These are phyloP conservation scores for Alternaria arbusti DNA, from an alignment of 2,329 filamentous ascomycete species.

Conservation along the genomic window DNA sequence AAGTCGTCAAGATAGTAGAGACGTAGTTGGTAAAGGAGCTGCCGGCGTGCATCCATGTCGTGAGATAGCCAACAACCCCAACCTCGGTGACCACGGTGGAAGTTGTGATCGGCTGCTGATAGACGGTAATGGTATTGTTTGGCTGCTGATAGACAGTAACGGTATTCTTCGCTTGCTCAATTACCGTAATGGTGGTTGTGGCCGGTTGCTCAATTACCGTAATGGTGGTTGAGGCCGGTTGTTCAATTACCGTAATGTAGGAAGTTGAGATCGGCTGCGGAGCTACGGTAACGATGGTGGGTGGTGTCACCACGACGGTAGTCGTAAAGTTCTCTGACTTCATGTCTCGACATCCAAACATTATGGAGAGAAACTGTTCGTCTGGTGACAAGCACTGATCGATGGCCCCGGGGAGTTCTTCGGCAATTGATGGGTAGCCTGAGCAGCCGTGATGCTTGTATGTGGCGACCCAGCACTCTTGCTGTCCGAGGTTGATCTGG, in stretches of 20 bases:
- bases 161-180: too few species aligned
- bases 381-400: constrained; percentile 7
- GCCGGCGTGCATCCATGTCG: not conserved
- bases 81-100: not conserved
- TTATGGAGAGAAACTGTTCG: constrained; percentile 15
- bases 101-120: not conserved
- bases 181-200: too few species aligned
- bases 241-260: too few species aligned
- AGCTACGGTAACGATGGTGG: not conserved
- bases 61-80: not conserved
- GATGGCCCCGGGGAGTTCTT: constrained; percentile 9
- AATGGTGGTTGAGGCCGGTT: too few species aligned
- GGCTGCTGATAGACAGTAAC: too few species aligned
- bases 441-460: constrained; percentile 19
- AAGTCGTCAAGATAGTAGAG: not conserved
- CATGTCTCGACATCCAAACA: constrained; percentile 17
- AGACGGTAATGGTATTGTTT: too few species aligned
- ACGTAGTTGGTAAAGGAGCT: not conserved
- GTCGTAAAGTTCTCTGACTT: not conserved
- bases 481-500: constrained; percentile 16
- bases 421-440: not conserved
- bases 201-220: too few species aligned
- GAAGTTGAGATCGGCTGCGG: too few species aligned
- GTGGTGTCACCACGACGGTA: not conserved
- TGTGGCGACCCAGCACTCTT: constrained; percentile 17